Evolutionary conservation across 2,329 filamentous ascomycete species (phyloP), one percentile per base, ranked within the genome.

Genomic region (Corniculantispora saksenae): DNA sequence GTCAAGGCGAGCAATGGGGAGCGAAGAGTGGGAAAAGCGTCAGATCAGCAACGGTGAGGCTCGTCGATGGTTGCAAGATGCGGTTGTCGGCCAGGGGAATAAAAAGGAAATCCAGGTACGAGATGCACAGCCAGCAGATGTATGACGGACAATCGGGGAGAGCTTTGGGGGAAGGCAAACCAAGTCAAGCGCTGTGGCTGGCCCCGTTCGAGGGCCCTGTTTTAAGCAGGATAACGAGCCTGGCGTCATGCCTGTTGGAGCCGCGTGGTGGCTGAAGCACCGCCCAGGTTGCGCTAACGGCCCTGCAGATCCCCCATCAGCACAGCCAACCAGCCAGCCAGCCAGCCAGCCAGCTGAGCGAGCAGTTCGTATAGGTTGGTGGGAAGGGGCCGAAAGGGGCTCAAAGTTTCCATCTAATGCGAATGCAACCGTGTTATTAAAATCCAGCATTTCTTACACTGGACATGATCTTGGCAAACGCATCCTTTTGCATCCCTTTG

Each of bases 331-430:
- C n/a, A n/a, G n/a, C n/a, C n/a, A n/a, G n/a, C n/a, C n/a, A n/a
- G n/a, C n/a, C n/a, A n/a, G n/a, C n/a, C n/a, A n/a, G n/a, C 35
- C 35, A 63, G 61, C 23, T 51, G 43, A 50, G 58, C 35, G 35
- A 25, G 21, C 32, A 17, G 21, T 58, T 64, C 61, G 61, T 64
- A 58, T 64, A n/a, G n/a, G n/a, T n/a, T n/a, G n/a, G n/a, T n/a
- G n/a, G n/a, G n/a, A n/a, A n/a, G n/a, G n/a, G n/a, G n/a, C n/a
- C n/a, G n/a, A 54, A 62, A 35, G 40, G 60, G 38, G 50, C 35
- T 47, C 23, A 35, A 48, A 10, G 13, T 21, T 55, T 32, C 3
- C 25, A 54, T 32, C 25, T 7, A 35, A 25, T 55, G 29, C 8
- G 17, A 17, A 3, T 21, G 19, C 29, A 38, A 38, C n/a, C 38